Evolutionary conservation across 306 rosid genomes (phyloP).

Genomic region (Begonia fuchsioides): DNA sequence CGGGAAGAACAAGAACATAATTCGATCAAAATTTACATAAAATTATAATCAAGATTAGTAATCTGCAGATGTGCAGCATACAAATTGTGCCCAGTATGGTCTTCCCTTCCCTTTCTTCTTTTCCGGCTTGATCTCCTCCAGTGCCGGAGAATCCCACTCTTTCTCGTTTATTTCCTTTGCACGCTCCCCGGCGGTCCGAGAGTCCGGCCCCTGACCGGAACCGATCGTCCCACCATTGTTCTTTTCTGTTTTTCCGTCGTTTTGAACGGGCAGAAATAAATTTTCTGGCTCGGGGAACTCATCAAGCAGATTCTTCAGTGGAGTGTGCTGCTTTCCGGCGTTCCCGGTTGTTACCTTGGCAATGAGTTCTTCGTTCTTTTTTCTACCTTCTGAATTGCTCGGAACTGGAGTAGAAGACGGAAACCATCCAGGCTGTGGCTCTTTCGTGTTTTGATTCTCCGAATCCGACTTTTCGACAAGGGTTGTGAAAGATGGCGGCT

Average conservation of each 20-base stretch:
- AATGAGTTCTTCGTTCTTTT: constrained; percentile 66
- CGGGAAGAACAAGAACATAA: no score
- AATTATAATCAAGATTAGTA: constrained; percentile 6
- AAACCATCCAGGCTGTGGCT: constrained; percentile 63
- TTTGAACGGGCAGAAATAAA: constrained; percentile 25
- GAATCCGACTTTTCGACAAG: constrained; percentile 39
- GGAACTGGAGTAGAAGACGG: constrained; percentile 52
- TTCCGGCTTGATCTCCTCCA: constrained; percentile 48
- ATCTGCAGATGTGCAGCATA: constrained; percentile 67
- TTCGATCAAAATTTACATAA: no score
- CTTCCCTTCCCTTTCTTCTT: constrained; percentile 61
- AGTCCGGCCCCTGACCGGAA: constrained; percentile 37
- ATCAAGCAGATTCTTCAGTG: constrained; percentile 69
- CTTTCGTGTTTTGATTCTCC: constrained; percentile 20
- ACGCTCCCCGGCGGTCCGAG: no score
- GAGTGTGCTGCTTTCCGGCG: constrained; percentile 54
- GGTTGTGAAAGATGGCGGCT: constrained; percentile 78
- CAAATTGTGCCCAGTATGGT: constrained; percentile 76
- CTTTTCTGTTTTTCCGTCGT: constrained; percentile 15
- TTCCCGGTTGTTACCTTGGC: constrained; percentile 87
- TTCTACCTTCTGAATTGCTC: constrained; percentile 52
- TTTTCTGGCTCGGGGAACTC: no score
- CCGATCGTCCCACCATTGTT: constrained; percentile 21
- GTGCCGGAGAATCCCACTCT: constrained; percentile 93
- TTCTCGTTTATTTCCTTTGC: no score